Base-by-base conservation (phyloP, 1,284 basidiomycete genomes). In the Leccinum griseonigrum region DNA sequence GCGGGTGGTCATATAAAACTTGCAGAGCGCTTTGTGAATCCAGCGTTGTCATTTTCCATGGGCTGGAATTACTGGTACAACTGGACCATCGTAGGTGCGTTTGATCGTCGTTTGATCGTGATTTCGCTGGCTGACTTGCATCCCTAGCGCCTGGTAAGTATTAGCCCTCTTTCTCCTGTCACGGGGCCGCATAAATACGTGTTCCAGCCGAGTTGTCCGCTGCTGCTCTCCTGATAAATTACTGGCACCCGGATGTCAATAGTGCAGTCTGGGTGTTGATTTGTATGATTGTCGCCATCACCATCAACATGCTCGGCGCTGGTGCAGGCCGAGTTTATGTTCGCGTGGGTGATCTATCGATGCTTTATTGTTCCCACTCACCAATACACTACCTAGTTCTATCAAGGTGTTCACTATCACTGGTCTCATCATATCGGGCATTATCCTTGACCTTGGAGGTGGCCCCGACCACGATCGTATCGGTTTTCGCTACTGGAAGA, bases 41-140 rank as follows among this genome's bases (percentile, higher is more conserved):
- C 85, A 10, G 85, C 87, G 4, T 75, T 91, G 56, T 84, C 85
- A 1, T 90, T 89, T 67, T 81, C 86, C 38, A 83, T 86, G 84
- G 86, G 87, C 14, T 90, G 86, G 85, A 86, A 88, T 70, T 88
- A 88, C 69, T 85, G 82, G 80, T 87, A 85, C 67, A 87, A 85
- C 73, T 86, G 85, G 81, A 71, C 72, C 0, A 78, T 84, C 62
- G 72, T 85, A 60, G 80, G 88, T 64, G 79, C 77, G 46, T 62
- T n/a, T 54, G 3, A 4, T 50, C 48, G 22, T 59, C 2, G 0
- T 32, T 2, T 3, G 34, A 34, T 18, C 5, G 3, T n/a, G 1
- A 0, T 18, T 18, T 53, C 26, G n/a, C 6, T 7, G 14, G 54
- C 58, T 66, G 43, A 71, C 50, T 2, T 28, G 13, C 26, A 10